phyloP scores from a whole-genome alignment of 2,329 filamentous ascomycete species.

The Botryosphaeria dothidea region DNA sequence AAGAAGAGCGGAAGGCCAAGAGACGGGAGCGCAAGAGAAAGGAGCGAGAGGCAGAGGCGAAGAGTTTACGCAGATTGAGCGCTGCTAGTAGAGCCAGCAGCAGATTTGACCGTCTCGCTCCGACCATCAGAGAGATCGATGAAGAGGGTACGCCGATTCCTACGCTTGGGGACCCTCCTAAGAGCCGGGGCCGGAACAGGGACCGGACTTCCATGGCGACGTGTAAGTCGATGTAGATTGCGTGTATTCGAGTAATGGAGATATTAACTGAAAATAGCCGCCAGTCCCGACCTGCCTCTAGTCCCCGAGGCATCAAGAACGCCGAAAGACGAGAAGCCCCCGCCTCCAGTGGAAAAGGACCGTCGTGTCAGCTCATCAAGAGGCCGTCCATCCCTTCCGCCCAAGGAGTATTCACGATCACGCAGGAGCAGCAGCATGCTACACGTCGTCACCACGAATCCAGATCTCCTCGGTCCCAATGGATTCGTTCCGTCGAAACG shows the following conservation, averaged over 20 bases:
- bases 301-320: conserved; percentile 63
- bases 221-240: conserved; percentile 27
- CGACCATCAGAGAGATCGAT: conserved; percentile 74
- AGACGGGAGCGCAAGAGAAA: conserved; percentile 79
- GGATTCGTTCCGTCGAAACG: conserved; percentile 57
- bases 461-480: conserved; percentile 60
- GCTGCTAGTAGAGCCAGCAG: conserved; percentile 90
- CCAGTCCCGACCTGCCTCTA: conserved; percentile 68
- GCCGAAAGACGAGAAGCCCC: conserved; percentile 49
- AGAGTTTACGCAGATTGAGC: conserved; percentile 78
- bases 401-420: conserved; percentile 71
- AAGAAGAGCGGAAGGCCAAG: conserved; percentile 84
- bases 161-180: conserved; percentile 57
- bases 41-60: conserved; percentile 79
- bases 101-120: conserved; percentile 77
- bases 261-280: conserved; percentile 7
- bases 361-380: conserved; percentile 76
- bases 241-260: background rate
- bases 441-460: conserved; percentile 75
- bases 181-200: conserved; percentile 74
- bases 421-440: conserved; percentile 81
- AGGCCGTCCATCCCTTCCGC: conserved; percentile 76
- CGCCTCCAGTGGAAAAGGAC: conserved; percentile 73
- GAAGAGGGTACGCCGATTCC: conserved; percentile 64
- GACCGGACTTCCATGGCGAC: conserved; percentile 59